Percentiles rank a stretch among this genome's conserved stretches.
phyloP scores from a whole-genome alignment of 73 alveolate genomes.

The Halteria grandinella region DNA sequence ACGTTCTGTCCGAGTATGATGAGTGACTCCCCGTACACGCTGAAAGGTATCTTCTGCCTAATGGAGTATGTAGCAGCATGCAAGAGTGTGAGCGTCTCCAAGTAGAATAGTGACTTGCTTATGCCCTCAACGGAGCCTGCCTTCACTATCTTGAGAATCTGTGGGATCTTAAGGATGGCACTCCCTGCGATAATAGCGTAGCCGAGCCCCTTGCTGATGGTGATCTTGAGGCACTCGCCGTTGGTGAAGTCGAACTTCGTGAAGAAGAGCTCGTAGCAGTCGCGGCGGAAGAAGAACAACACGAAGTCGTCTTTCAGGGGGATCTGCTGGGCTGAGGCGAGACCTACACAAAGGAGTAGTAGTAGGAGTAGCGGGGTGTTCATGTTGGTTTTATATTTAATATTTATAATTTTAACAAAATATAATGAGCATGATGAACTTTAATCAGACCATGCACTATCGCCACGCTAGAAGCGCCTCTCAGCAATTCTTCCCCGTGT shows the following conservation, averaged over 20 bases:
- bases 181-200: slow-evolving; percentile 60
- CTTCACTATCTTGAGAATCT: slow-evolving; percentile 66
- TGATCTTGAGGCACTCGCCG: slow-evolving; percentile 21
- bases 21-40: slow-evolving; percentile 87
- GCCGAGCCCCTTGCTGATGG: slow-evolving; percentile 58
- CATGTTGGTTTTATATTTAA: no score
- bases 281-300: slow-evolving; percentile 34
- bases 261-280: slow-evolving; percentile 44
- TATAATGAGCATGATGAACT: no score
- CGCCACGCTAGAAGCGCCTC: no score
- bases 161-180: slow-evolving; percentile 70
- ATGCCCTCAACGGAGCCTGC: slow-evolving; percentile 59
- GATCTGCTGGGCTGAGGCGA: no score
- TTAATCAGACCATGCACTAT: no score
- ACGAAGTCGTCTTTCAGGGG: no score
- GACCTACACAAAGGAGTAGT: no score
- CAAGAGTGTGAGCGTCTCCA: slow-evolving; percentile 67
- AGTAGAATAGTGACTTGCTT: slow-evolving; percentile 44
- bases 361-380: no score
- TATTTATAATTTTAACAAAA: no score
- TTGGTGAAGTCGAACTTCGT: slow-evolving; percentile 20
- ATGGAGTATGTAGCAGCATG: slow-evolving; percentile 71
- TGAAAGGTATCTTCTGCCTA: slow-evolving; percentile 77
- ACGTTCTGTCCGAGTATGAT: slow-evolving; percentile 72
- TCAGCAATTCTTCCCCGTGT: no score